Base-by-base conservation (phyloP, 148 eudicot species). In the Agrostemma githago region DNA sequence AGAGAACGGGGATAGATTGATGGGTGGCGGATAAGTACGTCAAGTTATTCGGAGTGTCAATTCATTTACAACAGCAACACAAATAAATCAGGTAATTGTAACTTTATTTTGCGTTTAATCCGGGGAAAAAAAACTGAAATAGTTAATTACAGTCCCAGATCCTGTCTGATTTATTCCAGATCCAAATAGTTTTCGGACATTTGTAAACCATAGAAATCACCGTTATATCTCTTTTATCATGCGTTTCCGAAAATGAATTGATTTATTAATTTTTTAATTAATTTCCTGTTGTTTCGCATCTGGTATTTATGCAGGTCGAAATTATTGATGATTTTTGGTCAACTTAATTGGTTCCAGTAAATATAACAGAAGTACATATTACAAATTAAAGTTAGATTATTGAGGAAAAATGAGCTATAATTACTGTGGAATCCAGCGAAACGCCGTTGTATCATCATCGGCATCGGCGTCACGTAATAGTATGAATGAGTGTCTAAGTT, bases 401-500 rank as follows among this genome's bases (percentile, higher is more conserved):
- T 3, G 10, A 1, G 61, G 14, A 54, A 73, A 65, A 66, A 43
- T 51, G 64, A 68, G 78, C 58, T 72, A 46, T 53, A 87, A 84
- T 79, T 88, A 83, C 81, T 88, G 85, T 79, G 83, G 79, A 53
- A 86, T 85, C 37, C 92, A 85, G 73, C 85, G 79, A 79, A 90
- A 82, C 83, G 80, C 77, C 70, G 86, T 89, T 73, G 85, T 19
- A 3, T 17, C 86, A n/a, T 83, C 87, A 53, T 78, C 83, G 14
- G 68, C 74, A 6, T 70, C 72, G 21, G n/a, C 72, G 21, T 34
- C 72, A 6, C 48, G 48, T 38, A 42, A 19, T 69, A 40, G 74
- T 68, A 67, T 78, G 71, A 59, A 83, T 16, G 88, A 86, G 19
- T 75, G 76, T 66, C 80, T 71, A 67, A 86, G 46, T 15, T 63